Percentiles rank a stretch among this genome's conserved stretches.
These are phyloP conservation scores for Aphanomyces euteiches DNA, from an alignment of 352 stramenopile species.

Conservation along the genomic window DNA sequence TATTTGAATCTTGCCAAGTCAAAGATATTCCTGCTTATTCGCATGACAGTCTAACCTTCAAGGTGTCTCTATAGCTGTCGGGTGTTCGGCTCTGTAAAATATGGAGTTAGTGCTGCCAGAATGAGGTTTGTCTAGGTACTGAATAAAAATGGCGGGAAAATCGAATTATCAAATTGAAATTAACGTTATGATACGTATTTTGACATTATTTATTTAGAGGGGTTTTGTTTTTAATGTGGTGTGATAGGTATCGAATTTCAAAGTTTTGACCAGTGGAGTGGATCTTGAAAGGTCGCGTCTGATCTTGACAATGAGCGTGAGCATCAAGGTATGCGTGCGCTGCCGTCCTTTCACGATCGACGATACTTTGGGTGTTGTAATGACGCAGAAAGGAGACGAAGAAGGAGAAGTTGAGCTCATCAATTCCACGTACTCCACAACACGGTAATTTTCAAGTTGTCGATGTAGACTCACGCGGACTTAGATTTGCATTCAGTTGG, in stretches of 20 bases:
- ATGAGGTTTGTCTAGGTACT: too few species aligned
- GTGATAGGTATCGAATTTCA: not conserved
- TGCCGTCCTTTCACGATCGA: conserved; percentile 87
- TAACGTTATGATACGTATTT: too few species aligned
- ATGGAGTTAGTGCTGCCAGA: too few species aligned
- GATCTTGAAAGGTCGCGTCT: conserved; percentile 16
- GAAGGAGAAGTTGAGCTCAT: conserved; percentile 91
- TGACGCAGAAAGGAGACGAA: conserved; percentile 88
- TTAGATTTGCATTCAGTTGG: conserved; percentile 87
- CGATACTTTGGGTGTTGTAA: conserved; percentile 88
- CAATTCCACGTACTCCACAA: conserved; percentile 92
- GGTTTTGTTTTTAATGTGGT: not conserved
- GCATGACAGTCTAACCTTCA: too few species aligned
- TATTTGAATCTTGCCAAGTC: too few species aligned
- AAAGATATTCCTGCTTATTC: too few species aligned
- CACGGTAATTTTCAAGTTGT: conserved; percentile 35
- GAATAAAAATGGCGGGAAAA: too few species aligned
- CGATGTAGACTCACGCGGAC: not conserved
- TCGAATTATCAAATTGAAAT: too few species aligned
- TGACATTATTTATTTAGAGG: not conserved
- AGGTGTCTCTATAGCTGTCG: too few species aligned
- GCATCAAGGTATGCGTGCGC: conserved; percentile 86
- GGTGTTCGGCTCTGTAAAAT: too few species aligned
- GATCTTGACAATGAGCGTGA: conserved; percentile 63
- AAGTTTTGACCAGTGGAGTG: not conserved